These are phyloP conservation scores for Colletotrichum liaoningense DNA, from an alignment of 2,329 filamentous ascomycete genomes.

Conservation along the genomic window DNA sequence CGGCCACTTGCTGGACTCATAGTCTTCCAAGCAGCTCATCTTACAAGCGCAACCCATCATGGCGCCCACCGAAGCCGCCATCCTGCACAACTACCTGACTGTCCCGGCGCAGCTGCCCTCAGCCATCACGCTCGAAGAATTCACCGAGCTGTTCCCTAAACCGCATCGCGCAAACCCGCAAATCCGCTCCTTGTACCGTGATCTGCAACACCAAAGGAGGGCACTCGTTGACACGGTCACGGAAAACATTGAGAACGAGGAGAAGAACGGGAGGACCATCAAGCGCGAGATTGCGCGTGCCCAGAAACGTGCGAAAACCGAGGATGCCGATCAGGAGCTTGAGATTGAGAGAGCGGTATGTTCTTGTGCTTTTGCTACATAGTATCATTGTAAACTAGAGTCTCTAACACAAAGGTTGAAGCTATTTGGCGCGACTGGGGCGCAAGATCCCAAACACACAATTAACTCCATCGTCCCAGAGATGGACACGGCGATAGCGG, in stretches of 20 bases:
- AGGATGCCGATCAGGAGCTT: slow-evolving; percentile 71
- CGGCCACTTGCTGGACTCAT: background rate
- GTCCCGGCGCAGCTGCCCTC: slow-evolving; percentile 79
- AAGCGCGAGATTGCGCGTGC: slow-evolving; percentile 67
- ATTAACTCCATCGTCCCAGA: slow-evolving; percentile 74
- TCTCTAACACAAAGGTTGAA: slow-evolving; percentile 45
- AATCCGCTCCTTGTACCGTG: slow-evolving; percentile 79
- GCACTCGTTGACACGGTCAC: slow-evolving; percentile 75
- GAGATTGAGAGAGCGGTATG: slow-evolving; percentile 70
- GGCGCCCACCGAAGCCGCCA: slow-evolving; percentile 79
- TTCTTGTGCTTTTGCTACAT: slow-evolving; percentile 6
- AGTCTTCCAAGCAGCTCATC: slow-evolving; percentile 26
- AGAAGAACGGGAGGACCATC: slow-evolving; percentile 68
- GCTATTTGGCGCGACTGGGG: slow-evolving; percentile 68
- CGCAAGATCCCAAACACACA: slow-evolving; percentile 66
- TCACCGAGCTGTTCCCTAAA: slow-evolving; percentile 81
- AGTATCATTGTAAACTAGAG: background rate
- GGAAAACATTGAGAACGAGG: slow-evolving; percentile 73
- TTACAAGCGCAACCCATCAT: slow-evolving; percentile 55
- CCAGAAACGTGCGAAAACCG: slow-evolving; percentile 62
- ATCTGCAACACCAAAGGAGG: slow-evolving; percentile 81
- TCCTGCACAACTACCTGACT: slow-evolving; percentile 83
- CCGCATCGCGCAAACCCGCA: slow-evolving; percentile 73
- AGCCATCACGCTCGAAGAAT: slow-evolving; percentile 79
- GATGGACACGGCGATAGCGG: slow-evolving; percentile 73